These are phyloP conservation scores for Penicillium glabrum DNA, from an alignment of 2,329 filamentous ascomycete genomes.

Conservation along the genomic window DNA sequence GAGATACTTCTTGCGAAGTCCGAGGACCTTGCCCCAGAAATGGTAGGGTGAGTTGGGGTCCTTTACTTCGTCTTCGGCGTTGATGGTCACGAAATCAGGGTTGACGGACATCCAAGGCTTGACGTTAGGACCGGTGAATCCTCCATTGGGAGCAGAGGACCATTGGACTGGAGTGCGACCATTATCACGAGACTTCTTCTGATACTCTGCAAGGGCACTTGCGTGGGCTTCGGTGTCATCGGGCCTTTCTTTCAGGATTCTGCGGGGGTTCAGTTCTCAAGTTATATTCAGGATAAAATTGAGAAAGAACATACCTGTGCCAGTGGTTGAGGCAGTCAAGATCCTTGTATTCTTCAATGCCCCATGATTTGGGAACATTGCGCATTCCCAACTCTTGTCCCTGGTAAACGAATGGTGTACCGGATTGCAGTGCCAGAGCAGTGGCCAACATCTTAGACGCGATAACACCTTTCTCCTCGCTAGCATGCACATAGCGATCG, in stretches of 20 bases:
- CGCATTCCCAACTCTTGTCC: slow-evolving; percentile 69
- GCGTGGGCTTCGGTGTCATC: slow-evolving; percentile 29
- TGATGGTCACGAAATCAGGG: slow-evolving; percentile 61
- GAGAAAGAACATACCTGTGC: slow-evolving; percentile 39
- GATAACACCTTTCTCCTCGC: slow-evolving; percentile 49
- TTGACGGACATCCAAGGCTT: slow-evolving; percentile 72
- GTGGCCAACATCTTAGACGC: slow-evolving; percentile 62
- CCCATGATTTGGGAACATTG: slow-evolving; percentile 62
- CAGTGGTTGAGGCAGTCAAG: slow-evolving; percentile 62
- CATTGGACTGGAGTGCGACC: slow-evolving; percentile 72
- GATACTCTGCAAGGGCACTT: slow-evolving; percentile 35
- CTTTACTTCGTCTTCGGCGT: slow-evolving; percentile 52
- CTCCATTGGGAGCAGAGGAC: slow-evolving; percentile 59
- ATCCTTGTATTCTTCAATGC: slow-evolving; percentile 67
- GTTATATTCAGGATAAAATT: no score
- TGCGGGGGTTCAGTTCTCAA: slow-evolving; percentile 9
- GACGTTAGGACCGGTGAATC: slow-evolving; percentile 58
- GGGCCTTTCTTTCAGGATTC: slow-evolving; percentile 30
- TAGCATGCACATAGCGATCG: slow-evolving; percentile 55
- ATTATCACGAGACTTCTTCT: slow-evolving; percentile 60
- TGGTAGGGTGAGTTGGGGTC: slow-evolving; percentile 54
- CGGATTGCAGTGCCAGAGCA: slow-evolving; percentile 57
- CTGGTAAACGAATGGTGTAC: slow-evolving; percentile 68
- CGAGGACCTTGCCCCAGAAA: slow-evolving; percentile 63
- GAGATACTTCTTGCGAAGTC: slow-evolving; percentile 59